phyloP scores from a whole-genome alignment of 2,329 filamentous ascomycete species.

The Teratosphaeriaceae sp. region DNA sequence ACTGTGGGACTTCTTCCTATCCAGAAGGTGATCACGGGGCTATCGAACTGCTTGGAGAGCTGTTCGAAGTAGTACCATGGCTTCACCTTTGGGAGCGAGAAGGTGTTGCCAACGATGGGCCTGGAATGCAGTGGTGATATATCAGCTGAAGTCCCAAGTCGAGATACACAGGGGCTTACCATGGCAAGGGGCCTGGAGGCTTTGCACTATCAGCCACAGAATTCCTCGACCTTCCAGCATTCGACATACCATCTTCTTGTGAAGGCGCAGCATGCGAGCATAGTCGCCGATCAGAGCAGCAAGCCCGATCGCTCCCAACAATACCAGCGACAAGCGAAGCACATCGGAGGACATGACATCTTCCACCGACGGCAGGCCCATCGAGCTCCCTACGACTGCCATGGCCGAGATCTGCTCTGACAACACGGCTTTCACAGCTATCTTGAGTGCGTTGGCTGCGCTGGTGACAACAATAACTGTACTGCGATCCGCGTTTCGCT shows the following conservation, averaged over 20 bases:
- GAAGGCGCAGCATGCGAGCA: conserved; percentile 14
- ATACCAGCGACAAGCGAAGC: conserved; percentile 14
- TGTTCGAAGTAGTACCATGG: conserved; percentile 39
- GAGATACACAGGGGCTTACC: too few species aligned
- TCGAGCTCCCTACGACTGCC: conserved; percentile 5
- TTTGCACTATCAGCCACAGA: conserved; percentile 2
- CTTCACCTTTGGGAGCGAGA: conserved; percentile 28
- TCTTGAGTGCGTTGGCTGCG: too few species aligned
- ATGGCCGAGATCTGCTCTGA: background rate
- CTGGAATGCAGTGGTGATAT: too few species aligned
- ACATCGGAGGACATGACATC: background rate
- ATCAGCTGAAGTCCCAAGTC: too few species aligned
- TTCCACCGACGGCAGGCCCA: background rate
- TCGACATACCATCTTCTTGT: conserved; percentile 14
- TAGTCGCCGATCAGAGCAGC: conserved; percentile 21
- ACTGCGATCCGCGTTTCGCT: too few species aligned
- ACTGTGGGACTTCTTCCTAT: conserved; percentile 41
- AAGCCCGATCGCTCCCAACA: conserved; percentile 17
- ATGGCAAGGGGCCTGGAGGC: conserved; percentile 42
- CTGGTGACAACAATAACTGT: background rate
- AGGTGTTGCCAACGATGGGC: conserved; percentile 40
- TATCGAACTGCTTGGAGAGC: conserved; percentile 38
- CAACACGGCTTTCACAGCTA: background rate
- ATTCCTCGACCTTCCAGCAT: background rate
- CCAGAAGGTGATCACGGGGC: conserved; percentile 44